Conservation (phyloP, 1,284 basidiomycete species). For the Rhodotorula sp. region DNA sequence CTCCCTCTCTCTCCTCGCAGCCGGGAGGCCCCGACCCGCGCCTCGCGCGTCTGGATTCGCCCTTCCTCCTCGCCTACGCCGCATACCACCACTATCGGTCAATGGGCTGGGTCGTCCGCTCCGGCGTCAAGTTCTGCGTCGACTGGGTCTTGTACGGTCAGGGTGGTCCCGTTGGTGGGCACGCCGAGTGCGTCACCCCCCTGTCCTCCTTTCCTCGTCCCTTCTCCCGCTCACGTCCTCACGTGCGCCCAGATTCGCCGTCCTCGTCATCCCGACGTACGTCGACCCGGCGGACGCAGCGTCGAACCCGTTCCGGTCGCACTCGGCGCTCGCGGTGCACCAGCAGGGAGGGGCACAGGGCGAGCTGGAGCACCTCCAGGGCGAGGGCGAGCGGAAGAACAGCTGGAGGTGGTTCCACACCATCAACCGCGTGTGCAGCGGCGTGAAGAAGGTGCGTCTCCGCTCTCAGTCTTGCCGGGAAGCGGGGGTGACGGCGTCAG, state of each 20-base stretch:
- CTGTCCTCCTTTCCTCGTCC: neutral
- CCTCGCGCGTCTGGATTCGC: conserved; percentile 50
- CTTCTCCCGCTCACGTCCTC: neutral
- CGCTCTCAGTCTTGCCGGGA: too few relatives aligned
- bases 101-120: conserved; percentile 96
- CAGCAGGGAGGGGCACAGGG: neutral
- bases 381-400: conserved; percentile 52
- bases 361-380: conserved; percentile 20
- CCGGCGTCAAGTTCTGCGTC: conserved; percentile 95
- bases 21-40: conserved; percentile 19
- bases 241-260: conserved; percentile 69
- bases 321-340: conserved; percentile 21
- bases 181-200: conserved; percentile 75
- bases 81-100: conserved; percentile 95
- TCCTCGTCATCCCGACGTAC: conserved; percentile 86
- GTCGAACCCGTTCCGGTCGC: conserved; percentile 62
- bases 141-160: conserved; percentile 82
- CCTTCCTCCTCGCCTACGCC: conserved; percentile 86
- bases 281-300: conserved; percentile 73
- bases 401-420: conserved; percentile 97
- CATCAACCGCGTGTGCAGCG: conserved; percentile 92
- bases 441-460: conserved; percentile 84
- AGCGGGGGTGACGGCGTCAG: too few relatives aligned
- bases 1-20: conserved; percentile 61
- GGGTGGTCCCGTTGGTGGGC: conserved; percentile 88